Percentiles rank a stretch among this genome's conserved stretches.
Evolutionary conservation across 108 stramenopile genomes (phyloP).

Genomic region (Schizochytrium sp.): DNA sequence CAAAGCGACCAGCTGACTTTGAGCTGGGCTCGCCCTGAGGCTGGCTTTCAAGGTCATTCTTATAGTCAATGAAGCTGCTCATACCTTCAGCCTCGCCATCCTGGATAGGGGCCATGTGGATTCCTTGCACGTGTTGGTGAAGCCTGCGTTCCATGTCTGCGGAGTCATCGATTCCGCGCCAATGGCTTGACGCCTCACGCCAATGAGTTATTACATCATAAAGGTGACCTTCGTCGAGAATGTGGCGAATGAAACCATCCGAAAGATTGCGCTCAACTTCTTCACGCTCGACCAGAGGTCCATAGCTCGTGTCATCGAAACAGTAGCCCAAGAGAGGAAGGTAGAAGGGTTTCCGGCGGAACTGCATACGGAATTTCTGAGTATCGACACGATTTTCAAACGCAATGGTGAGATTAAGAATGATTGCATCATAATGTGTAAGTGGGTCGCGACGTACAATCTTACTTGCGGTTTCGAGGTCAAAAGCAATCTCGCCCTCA

Average conservation of each 20-base stretch:
- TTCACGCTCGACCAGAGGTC: slow-evolving; percentile 2
- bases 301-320: slow-evolving; percentile 34
- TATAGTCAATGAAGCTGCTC: background rate
- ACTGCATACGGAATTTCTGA: slow-evolving; percentile 28
- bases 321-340: slow-evolving; percentile 34
- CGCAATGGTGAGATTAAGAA: background rate
- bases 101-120: background rate
- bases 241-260: slow-evolving; percentile 39
- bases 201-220: background rate
- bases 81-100: background rate
- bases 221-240: slow-evolving; percentile 37
- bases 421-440: background rate
- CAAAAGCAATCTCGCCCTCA: slow-evolving; percentile 32
- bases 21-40: no score
- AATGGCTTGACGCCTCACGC: slow-evolving; percentile 23
- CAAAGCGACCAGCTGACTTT: no score
- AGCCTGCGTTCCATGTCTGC: slow-evolving; percentile 31
- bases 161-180: slow-evolving; percentile 8
- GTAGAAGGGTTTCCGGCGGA: slow-evolving; percentile 36
- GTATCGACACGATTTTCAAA: slow-evolving; percentile 3
- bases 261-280: background rate
- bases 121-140: slow-evolving; percentile 35
- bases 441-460: slow-evolving; percentile 23
- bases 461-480: background rate
- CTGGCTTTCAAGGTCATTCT: no score